Base-by-base conservation (phyloP, 2,329 filamentous ascomycete genomes). In the Fusarium dimerum region DNA sequence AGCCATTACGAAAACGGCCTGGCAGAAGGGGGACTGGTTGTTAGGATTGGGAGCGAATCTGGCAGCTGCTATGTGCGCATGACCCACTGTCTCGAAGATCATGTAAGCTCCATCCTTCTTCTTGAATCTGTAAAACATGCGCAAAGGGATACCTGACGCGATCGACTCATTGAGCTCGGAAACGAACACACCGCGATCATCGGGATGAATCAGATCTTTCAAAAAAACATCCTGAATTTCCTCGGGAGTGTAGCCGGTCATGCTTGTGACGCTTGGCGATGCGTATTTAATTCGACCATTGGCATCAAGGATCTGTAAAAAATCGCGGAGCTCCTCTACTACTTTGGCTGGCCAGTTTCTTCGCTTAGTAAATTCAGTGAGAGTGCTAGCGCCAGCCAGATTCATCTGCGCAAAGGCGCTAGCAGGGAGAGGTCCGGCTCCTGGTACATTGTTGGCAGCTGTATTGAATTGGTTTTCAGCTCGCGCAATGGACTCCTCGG, bases 1-100 rank as follows among this genome's bases (percentile, higher is more conserved):
- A 9, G 90, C 86, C 86, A 96, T 93, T 78, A 97, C 89, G 69
- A 97, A 97, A 63, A 97, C 90, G 38, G 92, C 92, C 64, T 90
- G 85, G 69, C 92, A 97, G 62, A 89, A 88, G 1, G 85, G 82
- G 3, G 84, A 81, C 52, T 84, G 79, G 58, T 87, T 87, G 59
- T 81, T 80, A 1, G 83, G 81, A 54, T 84, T 85, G 26, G 83
- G 83, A 12, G 81, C 78, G 56, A 83, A 83, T 54, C 81, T 81
- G 58, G 89, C 85, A 17, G 81, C 84, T 36, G 88, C 88, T 56
- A 96, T 86, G 73, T 97, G 93, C 12, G 92, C 89, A 68, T 97
- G 93, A 45, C 93, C 93, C 61, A 93, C 86, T n/a, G 90, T 87
- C 73, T 97, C 93, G 67, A 97, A 90, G 50, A 97, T 90, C 57